These are phyloP conservation scores for Trichoderma endophyticum DNA, from an alignment of 2,329 filamentous ascomycete genomes.

Conservation along the genomic window DNA sequence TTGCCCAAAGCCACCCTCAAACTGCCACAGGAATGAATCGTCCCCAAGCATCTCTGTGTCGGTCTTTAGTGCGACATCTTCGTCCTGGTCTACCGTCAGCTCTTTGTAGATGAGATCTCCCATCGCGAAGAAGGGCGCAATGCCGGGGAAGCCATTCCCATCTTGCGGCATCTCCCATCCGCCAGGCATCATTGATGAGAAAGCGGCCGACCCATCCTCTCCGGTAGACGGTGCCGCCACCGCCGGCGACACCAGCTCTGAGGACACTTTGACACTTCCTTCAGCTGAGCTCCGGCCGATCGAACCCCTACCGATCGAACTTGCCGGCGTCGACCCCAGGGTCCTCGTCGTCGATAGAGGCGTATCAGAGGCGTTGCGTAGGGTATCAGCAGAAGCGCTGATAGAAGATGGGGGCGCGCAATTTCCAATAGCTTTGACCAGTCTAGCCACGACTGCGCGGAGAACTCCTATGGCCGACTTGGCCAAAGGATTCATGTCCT, in stretches of 20 bases:
- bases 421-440: slow-evolving; percentile 48
- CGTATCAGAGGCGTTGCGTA: slow-evolving; percentile 17
- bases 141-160: slow-evolving; percentile 46
- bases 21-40: slow-evolving; percentile 40
- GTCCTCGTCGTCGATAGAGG: slow-evolving; percentile 14
- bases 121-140: slow-evolving; percentile 56
- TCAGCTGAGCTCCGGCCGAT: slow-evolving; percentile 4
- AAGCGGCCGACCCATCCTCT: not conserved
- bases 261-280: not conserved
- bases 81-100: slow-evolving; percentile 42
- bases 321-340: slow-evolving; percentile 19
- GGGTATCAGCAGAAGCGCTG: slow-evolving; percentile 12
- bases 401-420: slow-evolving; percentile 22
- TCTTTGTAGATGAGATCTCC: slow-evolving; percentile 58
- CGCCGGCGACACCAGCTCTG: not conserved
- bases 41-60: slow-evolving; percentile 14
- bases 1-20: slow-evolving; percentile 53
- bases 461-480: slow-evolving; percentile 54
- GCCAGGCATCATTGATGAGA: slow-evolving; percentile 1
- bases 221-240: not conserved
- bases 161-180: slow-evolving; percentile 43
- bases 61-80: slow-evolving; percentile 25
- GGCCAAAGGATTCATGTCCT: slow-evolving; percentile 51
- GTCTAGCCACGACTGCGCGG: slow-evolving; percentile 51
- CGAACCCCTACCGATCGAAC: slow-evolving; percentile 17